Conservation (phyloP, 139 green algal species). For the Asterochloris erici region DNA sequence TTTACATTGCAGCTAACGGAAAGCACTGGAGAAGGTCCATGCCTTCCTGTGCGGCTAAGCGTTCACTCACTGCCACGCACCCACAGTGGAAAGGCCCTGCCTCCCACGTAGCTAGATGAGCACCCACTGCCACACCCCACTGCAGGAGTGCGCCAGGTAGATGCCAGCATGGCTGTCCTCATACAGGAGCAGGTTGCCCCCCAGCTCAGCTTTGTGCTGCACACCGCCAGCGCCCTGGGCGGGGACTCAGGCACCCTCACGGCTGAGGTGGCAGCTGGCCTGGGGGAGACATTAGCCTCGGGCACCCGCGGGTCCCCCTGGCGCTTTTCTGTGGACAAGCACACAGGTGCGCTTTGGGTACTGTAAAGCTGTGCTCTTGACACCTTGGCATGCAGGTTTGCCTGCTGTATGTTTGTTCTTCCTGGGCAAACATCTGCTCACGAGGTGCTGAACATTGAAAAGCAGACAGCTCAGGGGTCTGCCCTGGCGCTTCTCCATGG, state of each 20-base stretch:
- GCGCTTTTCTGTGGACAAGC: conserved; percentile 78
- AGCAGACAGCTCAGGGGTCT: too few species aligned
- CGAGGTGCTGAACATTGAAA: too few species aligned
- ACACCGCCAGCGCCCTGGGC: conserved; percentile 73
- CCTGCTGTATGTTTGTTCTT: too few species aligned
- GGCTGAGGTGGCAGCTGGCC: conserved; percentile 81
- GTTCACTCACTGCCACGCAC: too few species aligned
- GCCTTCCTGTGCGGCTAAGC: too few species aligned
- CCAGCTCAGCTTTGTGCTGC: conserved; percentile 81
- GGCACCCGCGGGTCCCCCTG: conserved; percentile 86
- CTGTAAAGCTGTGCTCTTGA: neutral
- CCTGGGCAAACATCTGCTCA: too few species aligned
- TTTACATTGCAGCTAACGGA: too few species aligned
- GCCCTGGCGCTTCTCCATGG: too few species aligned
- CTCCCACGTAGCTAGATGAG: too few species aligned
- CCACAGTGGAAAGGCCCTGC: too few species aligned
- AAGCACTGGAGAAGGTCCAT: too few species aligned
- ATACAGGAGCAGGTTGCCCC: conserved; percentile 77
- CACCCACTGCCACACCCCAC: neutral
- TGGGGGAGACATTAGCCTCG: conserved; percentile 92
- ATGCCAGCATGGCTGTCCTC: conserved; percentile 88
- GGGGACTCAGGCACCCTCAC: conserved; percentile 49
- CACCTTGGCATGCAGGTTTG: too few species aligned
- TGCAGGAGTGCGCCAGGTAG: conserved; percentile 61
- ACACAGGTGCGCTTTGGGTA: neutral